Conservation (phyloP, 2,329 filamentous ascomycete genomes). For the Hawksworthiomyces lignivorus region DNA sequence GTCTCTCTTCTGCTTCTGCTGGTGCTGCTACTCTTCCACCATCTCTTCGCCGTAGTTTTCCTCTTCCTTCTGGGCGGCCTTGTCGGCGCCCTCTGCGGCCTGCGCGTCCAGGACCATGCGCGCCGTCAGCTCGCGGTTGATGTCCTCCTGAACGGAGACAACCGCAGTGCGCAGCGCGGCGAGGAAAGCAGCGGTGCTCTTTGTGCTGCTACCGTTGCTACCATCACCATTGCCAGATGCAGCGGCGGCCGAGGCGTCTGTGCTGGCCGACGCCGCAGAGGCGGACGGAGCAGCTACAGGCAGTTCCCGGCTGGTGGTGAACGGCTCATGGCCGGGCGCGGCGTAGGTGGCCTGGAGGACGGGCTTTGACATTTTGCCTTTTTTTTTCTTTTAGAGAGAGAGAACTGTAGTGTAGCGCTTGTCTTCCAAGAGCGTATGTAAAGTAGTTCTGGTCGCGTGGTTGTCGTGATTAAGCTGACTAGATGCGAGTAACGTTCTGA, state of each 20-base stretch:
- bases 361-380: too few species aligned
- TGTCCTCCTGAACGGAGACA: slow-evolving; percentile 49
- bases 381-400: too few species aligned
- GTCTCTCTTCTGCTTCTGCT: background rate
- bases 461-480: too few species aligned
- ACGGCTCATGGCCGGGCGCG: slow-evolving; percentile 10
- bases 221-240: slow-evolving; percentile 32
- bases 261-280: slow-evolving; percentile 19
- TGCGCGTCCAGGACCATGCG: slow-evolving; percentile 67
- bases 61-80: slow-evolving; percentile 55
- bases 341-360: slow-evolving; percentile 8
- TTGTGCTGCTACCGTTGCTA: too few species aligned
- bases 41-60: slow-evolving; percentile 83
- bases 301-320: slow-evolving; percentile 1
- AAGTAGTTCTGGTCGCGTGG: too few species aligned
- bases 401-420: too few species aligned
- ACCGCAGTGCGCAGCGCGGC: slow-evolving; percentile 49
- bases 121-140: slow-evolving; percentile 64
- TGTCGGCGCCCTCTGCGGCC: slow-evolving; percentile 31
- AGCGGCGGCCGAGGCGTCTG: background rate
- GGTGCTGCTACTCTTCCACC: slow-evolving; percentile 53
- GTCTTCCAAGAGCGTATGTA: too few species aligned
- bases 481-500: too few species aligned
- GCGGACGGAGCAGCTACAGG: slow-evolving; percentile 7
- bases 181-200: slow-evolving; percentile 56